phyloP scores from a whole-genome alignment of 2,329 filamentous ascomycete genomes.

The Furcasterigmium furcatum region DNA sequence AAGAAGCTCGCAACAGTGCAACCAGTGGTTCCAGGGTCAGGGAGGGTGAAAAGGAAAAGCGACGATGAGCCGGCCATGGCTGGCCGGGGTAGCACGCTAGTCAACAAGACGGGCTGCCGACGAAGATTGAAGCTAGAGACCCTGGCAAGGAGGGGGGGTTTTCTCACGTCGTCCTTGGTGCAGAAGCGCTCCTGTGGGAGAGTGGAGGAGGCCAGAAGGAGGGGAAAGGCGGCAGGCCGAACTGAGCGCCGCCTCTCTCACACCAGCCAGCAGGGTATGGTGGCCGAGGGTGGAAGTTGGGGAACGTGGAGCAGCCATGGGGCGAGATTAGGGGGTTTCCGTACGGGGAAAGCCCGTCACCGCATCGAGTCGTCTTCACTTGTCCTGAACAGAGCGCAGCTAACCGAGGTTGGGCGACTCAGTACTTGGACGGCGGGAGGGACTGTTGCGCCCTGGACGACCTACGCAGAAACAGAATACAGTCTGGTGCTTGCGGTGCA shows the following conservation, averaged over 20 bases:
- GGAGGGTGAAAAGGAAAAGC: neutral
- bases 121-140: neutral
- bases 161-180: neutral
- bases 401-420: no score
- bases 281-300: constrained; percentile 4
- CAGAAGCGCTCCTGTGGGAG: constrained; percentile 2
- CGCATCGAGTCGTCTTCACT: no score
- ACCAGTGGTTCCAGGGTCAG: neutral
- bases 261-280: neutral
- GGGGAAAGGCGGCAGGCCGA: neutral
- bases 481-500: no score
- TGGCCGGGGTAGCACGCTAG: neutral
- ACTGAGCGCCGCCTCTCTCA: neutral
- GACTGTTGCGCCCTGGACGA: no score
- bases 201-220: constrained; percentile 3
- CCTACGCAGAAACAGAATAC: no score
- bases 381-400: no score
- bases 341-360: no score
- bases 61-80: neutral
- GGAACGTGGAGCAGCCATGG: constrained; percentile 3
- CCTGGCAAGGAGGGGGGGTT: neutral
- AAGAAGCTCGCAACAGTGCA: neutral
- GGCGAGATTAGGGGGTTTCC: neutral
- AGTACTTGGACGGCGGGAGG: no score
- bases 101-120: neutral